A percentile compares a stretch with the other conserved stretches of the same genome.
phyloP scores from a whole-genome alignment of 768 basidiomycete species.

The Rhizopogon vinicolor region DNA sequence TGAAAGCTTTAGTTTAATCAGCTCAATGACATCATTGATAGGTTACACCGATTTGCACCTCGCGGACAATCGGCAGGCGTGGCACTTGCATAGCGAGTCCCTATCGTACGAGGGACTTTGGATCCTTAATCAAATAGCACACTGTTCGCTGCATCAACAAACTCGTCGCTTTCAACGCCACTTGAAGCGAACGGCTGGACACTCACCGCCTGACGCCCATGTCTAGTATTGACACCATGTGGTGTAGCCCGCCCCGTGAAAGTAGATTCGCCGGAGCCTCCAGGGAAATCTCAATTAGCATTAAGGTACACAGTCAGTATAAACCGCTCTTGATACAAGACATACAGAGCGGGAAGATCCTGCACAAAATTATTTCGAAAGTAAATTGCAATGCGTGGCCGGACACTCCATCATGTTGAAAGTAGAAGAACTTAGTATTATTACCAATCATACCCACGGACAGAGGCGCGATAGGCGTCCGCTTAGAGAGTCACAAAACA shows the following conservation, averaged over 20 bases:
- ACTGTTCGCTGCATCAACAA: slow-evolving; percentile 24
- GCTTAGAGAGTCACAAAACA: too few relatives aligned
- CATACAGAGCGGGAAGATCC: slow-evolving; percentile 49
- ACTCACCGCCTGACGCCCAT: slow-evolving; percentile 40
- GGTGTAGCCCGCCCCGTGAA: slow-evolving; percentile 35
- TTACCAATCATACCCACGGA: too few relatives aligned
- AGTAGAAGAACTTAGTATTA: too few relatives aligned
- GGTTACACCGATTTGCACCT: too few relatives aligned
- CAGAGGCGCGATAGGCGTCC: too few relatives aligned
- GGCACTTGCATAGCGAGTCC: too few relatives aligned
- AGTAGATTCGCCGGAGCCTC: slow-evolving; percentile 44
- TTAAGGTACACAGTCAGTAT: neutral
- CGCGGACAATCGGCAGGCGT: too few relatives aligned
- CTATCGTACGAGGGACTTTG: too few relatives aligned
- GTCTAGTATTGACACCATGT: slow-evolving; percentile 27
- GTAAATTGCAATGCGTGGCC: slow-evolving; percentile 36
- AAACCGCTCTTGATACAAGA: neutral
- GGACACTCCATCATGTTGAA: too few relatives aligned
- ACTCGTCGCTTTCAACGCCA: slow-evolving; percentile 7
- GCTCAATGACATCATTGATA: too few relatives aligned
- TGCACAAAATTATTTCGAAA: slow-evolving; percentile 40
- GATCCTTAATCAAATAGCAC: slow-evolving; percentile 13
- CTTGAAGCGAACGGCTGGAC: slow-evolving; percentile 31
- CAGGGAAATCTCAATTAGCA: slow-evolving; percentile 42
- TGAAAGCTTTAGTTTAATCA: too few relatives aligned